Conservation (phyloP, 2,329 filamentous ascomycete genomes). For the Colletotrichum sp. region DNA sequence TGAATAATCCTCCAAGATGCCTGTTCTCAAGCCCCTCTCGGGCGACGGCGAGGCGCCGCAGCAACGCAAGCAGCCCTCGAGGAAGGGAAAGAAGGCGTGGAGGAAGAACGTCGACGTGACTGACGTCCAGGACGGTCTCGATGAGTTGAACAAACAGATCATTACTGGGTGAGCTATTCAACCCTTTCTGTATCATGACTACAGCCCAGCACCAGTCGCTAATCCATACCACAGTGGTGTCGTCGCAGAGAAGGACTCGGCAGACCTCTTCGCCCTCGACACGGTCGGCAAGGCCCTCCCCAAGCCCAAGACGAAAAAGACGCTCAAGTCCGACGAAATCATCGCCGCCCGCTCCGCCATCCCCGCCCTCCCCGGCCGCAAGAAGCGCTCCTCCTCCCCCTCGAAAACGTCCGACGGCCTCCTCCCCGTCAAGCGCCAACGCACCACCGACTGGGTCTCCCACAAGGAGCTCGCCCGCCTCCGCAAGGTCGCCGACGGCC, state of each 20-base stretch:
- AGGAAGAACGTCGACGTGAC: conserved; percentile 96
- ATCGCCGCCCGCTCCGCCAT: conserved; percentile 83
- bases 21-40: conserved; percentile 52
- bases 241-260: conserved; percentile 79
- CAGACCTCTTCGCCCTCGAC: conserved; percentile 86
- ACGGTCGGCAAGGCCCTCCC: conserved; percentile 71
- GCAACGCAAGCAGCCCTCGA: conserved; percentile 85
- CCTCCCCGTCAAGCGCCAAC: conserved; percentile 74
- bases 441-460: conserved; percentile 79
- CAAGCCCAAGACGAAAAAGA: conserved; percentile 71
- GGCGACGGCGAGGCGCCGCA: conserved; percentile 68
- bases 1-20: conserved; percentile 43
- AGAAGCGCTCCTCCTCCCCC: conserved; percentile 57
- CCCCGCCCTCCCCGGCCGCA: conserved; percentile 77
- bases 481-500: conserved; percentile 78
- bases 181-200: not conserved
- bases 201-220: not conserved
- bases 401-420: conserved; percentile 76
- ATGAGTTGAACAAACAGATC: conserved; percentile 85
- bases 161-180: conserved; percentile 73
- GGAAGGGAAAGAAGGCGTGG: conserved; percentile 99
- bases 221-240: conserved; percentile 67
- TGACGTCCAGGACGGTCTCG: conserved; percentile 81
- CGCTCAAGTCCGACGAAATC: conserved; percentile 90
- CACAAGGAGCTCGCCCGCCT: conserved; percentile 83